Evolutionary conservation across 257 asterid species (phyloP).

Genomic region (Solanum gandarillasii): DNA sequence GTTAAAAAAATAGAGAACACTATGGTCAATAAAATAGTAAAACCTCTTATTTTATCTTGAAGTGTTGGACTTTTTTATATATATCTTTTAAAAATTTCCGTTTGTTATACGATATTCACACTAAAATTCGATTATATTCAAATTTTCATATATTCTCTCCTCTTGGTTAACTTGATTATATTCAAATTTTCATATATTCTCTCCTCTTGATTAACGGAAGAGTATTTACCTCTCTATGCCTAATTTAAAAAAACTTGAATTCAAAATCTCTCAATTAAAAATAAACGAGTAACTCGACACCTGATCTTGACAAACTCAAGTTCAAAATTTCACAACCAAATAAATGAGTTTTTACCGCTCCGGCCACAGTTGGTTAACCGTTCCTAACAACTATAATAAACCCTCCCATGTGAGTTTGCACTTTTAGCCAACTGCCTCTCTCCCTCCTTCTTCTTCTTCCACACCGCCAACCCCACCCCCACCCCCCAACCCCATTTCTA

Average conservation of each 20-base stretch:
- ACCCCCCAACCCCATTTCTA: background rate
- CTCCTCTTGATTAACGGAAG: too few species aligned
- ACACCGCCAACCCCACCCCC: too few species aligned
- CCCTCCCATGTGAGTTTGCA: background rate
- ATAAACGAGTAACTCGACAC: too few species aligned
- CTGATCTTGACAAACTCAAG: too few species aligned
- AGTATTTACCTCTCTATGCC: too few species aligned
- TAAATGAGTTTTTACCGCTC: background rate
- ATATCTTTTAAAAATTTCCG: background rate
- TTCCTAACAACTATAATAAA: background rate
- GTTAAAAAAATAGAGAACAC: background rate
- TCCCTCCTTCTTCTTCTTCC: background rate
- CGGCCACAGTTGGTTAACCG: background rate
- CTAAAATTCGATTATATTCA: too few species aligned
- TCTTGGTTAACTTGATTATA: too few species aligned
- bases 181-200: too few species aligned
- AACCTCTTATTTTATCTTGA: background rate
- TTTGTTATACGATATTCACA: too few species aligned
- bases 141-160: too few species aligned
- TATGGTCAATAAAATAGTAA: background rate
- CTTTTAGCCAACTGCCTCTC: background rate
- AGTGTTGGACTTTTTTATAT: background rate
- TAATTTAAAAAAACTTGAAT: too few species aligned
- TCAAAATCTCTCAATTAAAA: too few species aligned
- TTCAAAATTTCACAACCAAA: fast-evolving